Evolutionary conservation across 805 yeast genomes (phyloP).

Genomic region (Candida glaebosa): DNA sequence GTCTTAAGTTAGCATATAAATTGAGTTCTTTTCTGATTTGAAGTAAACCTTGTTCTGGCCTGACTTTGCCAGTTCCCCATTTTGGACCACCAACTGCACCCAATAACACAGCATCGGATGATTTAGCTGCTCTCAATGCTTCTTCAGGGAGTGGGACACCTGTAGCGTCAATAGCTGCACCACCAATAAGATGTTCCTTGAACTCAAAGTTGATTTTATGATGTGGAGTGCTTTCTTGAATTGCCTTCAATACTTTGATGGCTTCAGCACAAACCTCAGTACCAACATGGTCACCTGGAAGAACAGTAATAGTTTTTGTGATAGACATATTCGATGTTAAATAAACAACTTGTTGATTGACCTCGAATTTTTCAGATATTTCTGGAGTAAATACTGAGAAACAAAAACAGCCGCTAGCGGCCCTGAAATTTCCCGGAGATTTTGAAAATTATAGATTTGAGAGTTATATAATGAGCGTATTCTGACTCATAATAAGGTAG

Average conservation of each 20-base stretch:
- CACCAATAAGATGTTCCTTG: slow-evolving; percentile 87
- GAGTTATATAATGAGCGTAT: background rate
- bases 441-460: no score
- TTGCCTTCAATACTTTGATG: slow-evolving; percentile 81
- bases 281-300: slow-evolving; percentile 98
- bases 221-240: slow-evolving; percentile 47
- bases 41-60: slow-evolving; percentile 96
- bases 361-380: background rate
- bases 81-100: slow-evolving; percentile 99
- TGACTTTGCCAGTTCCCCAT: slow-evolving; percentile 95
- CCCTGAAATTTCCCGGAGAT: background rate
- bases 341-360: no score
- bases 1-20: slow-evolving; percentile 94
- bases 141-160: slow-evolving; percentile 89
- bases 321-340: slow-evolving; percentile 4
- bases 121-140: slow-evolving; percentile 76
- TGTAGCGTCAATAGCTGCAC: slow-evolving; percentile 97
- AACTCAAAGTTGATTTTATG: slow-evolving; percentile 62
- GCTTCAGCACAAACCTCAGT: slow-evolving; percentile 88
- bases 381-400: background rate
- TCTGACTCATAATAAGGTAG: background rate
- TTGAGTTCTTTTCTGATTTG: slow-evolving; percentile 92
- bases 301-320: slow-evolving; percentile 71
- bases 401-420: background rate
- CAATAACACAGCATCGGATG: slow-evolving; percentile 88